These are phyloP conservation scores for Andrographis paniculata DNA, from an alignment of 305 asterid species.

Conservation along the genomic window DNA sequence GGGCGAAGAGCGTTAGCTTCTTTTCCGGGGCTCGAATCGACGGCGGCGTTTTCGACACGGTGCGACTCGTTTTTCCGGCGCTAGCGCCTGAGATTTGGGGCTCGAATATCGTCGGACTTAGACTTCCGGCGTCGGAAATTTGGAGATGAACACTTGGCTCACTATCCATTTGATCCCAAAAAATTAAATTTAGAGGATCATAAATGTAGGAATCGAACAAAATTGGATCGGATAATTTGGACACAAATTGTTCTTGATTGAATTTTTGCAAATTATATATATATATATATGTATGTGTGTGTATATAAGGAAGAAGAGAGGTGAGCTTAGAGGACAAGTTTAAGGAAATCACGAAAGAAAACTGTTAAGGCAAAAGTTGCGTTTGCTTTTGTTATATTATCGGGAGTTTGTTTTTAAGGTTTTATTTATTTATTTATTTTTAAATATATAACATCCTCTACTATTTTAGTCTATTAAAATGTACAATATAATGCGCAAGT, in stretches of 20 bases:
- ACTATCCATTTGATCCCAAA: slow-evolving; percentile 35
- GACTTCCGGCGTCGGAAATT: slow-evolving; percentile 29
- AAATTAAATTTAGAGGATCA: neutral
- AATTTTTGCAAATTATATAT: neutral
- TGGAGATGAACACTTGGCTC: slow-evolving; percentile 48
- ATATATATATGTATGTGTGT: slow-evolving; percentile 3
- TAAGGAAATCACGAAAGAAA: slow-evolving; percentile 36
- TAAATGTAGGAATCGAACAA: too few relatives aligned
- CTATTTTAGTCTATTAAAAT: neutral
- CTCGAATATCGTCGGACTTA: slow-evolving; percentile 34
- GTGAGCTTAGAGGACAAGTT: slow-evolving; percentile 60
- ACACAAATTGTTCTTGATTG: too few relatives aligned
- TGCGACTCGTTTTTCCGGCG: slow-evolving; percentile 41
- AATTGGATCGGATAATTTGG: too few relatives aligned
- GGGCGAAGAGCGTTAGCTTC: slow-evolving; percentile 84
- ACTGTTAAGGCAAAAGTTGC: slow-evolving; percentile 32
- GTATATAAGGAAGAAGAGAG: slow-evolving; percentile 8
- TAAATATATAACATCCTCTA: neutral
- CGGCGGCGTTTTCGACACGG: slow-evolving; percentile 14
- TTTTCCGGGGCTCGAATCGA: slow-evolving; percentile 68
- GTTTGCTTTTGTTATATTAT: slow-evolving; percentile 23
- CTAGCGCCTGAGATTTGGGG: slow-evolving; percentile 28
- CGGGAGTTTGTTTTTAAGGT: neutral
- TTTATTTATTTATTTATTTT: neutral
- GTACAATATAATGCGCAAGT: too few relatives aligned